Evolutionary conservation across 805 yeast genomes (phyloP), one percentile per base, ranked within the genome.

Genomic region (Torulaspora delbrueckii): DNA sequence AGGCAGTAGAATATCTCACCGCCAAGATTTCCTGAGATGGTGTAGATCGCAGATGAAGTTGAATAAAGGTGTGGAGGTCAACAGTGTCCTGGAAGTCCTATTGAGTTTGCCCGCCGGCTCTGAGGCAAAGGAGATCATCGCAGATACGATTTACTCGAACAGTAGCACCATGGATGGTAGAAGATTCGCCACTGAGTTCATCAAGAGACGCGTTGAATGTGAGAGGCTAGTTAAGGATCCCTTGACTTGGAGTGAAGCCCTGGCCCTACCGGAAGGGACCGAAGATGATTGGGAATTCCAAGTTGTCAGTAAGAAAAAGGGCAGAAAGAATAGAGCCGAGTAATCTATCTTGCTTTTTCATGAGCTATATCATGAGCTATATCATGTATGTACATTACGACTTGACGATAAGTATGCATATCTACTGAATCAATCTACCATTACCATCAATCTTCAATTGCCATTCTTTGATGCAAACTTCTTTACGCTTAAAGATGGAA

Each of bases 121-220:
- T 5, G 96, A 88, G 55, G 79, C 95, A 0, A 73, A 76, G 40
- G 96, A 83, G 63, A 86, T 91, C 62, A 89, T 91, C 60, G 84
- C 96, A 1, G 99, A 91, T 60, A 87, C 96, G 9, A 81, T 91
- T 47, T 89, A 88, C 69, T 81, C 93, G 22, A 85, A 88, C 49
- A 84, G 95, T 33, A 77, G 90, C 2, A 84, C 90, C 1, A 82
- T 91, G 85, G 96, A 93, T 64, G 98, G 98, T 19, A 81, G 96
- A 62, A 76, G 96, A 54, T 91, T 90, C 71, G 96, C 99, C 0
- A 78, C 76, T 46, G 99, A 93, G 60, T 93, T 93, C 63, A 73
- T 84, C 61, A 84, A 82, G 67, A 81, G 85, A 61, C 82, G 93
- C 60, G 76, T 75, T 49, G 75, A 71, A 40, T 90, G 87, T 46